Percentiles rank a stretch among this genome's conserved stretches.
Evolutionary conservation across 441 rosid genomes (phyloP).

Genomic region (Corymbia citriodora): DNA sequence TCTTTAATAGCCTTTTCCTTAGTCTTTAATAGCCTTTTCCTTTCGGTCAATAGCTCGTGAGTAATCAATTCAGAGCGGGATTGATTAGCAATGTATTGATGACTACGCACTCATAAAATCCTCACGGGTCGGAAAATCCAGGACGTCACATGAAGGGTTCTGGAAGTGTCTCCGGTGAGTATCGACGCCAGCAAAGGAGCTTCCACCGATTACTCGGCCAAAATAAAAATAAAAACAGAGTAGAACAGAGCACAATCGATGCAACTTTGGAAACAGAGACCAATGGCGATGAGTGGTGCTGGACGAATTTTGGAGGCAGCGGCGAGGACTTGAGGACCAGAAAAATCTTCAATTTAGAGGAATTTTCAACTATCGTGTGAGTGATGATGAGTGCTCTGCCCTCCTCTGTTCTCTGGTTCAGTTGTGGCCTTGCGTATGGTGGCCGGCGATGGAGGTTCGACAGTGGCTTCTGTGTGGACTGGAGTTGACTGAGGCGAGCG

Average conservation of each 20-base stretch:
- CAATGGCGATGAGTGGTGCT: accelerated
- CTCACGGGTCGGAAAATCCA: no score
- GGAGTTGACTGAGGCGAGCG: background rate
- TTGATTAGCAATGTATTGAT: no score
- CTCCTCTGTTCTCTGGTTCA: background rate
- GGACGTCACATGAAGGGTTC: no score
- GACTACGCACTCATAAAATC: no score
- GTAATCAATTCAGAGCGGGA: no score
- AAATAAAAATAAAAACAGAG: background rate
- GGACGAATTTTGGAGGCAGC: accelerated
- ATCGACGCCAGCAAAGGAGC: accelerated
- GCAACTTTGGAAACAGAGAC: background rate
- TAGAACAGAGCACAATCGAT: background rate
- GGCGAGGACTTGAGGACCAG: background rate
- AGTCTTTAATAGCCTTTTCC: no score
- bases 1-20: no score
- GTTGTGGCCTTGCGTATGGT: background rate
- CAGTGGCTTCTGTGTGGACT: background rate
- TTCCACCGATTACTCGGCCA: accelerated
- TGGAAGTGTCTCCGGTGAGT: background rate
- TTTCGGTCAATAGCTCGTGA: no score
- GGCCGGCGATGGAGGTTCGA: background rate
- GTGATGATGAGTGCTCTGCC: background rate
- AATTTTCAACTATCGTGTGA: no score
- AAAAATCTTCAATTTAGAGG: no score